Conservation (phyloP, 1,139 yeast species). For the Yamadazyma jaroonii region DNA sequence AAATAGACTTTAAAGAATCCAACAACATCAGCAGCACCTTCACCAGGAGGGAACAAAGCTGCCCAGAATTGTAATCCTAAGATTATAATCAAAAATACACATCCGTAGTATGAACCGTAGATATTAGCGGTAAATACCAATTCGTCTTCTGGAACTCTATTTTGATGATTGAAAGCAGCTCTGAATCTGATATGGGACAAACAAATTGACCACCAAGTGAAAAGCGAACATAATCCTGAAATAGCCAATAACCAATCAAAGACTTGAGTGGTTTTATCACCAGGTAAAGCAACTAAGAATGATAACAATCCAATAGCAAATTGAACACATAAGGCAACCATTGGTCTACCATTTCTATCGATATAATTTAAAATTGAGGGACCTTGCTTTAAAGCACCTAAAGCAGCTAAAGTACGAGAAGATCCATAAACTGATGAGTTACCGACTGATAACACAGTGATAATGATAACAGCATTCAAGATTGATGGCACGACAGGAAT, state of each 20-base stretch:
- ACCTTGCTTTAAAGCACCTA: conserved; percentile 34
- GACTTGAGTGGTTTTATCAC: conserved; percentile 21
- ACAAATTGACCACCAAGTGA: conserved; percentile 38
- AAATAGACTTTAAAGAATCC: conserved; percentile 33
- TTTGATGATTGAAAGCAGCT: conserved; percentile 25
- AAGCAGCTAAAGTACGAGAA: conserved; percentile 32
- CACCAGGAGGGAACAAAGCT: conserved; percentile 36
- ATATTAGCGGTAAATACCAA: conserved; percentile 23
- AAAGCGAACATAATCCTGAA: conserved; percentile 39
- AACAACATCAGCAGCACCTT: conserved; percentile 27
- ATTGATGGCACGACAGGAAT: conserved; percentile 33
- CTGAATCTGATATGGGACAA: conserved; percentile 31
- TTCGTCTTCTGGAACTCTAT: conserved; percentile 30
- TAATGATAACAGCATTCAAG: conserved; percentile 30
- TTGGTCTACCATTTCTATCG: conserved; percentile 34
- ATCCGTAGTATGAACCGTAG: conserved; percentile 32
- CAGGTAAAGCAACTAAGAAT: conserved; percentile 32
- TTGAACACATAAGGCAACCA: conserved; percentile 40
- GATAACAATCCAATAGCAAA: conserved; percentile 35
- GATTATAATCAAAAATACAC: conserved; percentile 22
- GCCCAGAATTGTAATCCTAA: conserved; percentile 39
- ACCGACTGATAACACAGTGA: conserved; percentile 33
- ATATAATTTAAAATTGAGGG: conserved; percentile 29
- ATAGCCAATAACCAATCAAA: conserved; percentile 43
- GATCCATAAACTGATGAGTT: conserved; percentile 37